Evolutionary conservation across 2,329 filamentous ascomycete genomes (phyloP), one percentile per base, ranked within the genome.

Genomic region (Gremmenia infestans): DNA sequence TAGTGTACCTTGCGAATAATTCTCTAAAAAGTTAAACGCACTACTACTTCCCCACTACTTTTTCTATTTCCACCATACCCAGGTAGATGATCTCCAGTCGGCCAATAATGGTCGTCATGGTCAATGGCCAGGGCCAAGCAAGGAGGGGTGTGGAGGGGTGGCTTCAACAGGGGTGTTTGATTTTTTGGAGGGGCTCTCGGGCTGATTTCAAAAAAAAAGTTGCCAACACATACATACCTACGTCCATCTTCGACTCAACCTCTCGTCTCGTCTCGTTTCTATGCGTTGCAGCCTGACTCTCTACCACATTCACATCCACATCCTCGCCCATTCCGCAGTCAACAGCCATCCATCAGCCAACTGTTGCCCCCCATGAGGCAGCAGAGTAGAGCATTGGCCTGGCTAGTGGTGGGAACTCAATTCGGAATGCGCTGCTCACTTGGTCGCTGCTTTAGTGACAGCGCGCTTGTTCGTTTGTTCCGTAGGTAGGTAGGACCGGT

Each of bases 381-480:
- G 49, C 45, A 49, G 19, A 19, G 42, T 5, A 12, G 43, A 23
- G 52, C 49, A 43, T 42, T 36, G 40, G 37, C 5, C 23, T 32
- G n/a, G 19, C 12, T 7, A 14, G 45, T 54, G 35, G 39, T 55
- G 47, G 53, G 8, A 28, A 28, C 28, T 9, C n/a, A 17, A 45
- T 19, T 22, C n/a, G 11, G 4, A 45, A 19, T 17, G 11, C 17
- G 42, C 11, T 19, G 42, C 42, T 45, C 22, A 15, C 17, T 14
- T 15, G 19, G 48, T 54, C 39, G 63, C 57, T 62, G 60, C 61
- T 64, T 63, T 64, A 61, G 57, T 58, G 63, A 70, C 69, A 70
- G 62, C 71, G 71, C 72, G 71, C 70, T 73, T 73, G 70, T 68
- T 72, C 67, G 60, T 67, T 65, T 68, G 63, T 60, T 54, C 63